phyloP scores from a whole-genome alignment of 2,329 filamentous ascomycete species.

The Trichoderma sp. region DNA sequence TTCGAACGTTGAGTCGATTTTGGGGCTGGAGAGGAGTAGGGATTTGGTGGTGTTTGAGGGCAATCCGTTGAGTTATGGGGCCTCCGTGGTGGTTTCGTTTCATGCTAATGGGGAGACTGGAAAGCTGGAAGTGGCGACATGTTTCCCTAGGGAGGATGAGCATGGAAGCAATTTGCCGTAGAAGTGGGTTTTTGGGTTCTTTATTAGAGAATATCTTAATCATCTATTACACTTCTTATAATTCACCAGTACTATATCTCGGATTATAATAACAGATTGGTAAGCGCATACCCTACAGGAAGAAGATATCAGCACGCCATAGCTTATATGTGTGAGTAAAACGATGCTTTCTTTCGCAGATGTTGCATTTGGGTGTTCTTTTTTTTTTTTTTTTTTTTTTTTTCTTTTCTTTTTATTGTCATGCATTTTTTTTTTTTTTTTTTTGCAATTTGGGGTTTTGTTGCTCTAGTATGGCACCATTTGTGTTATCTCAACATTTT shows the following conservation, averaged over 20 bases:
- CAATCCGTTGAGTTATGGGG: conserved; percentile 39
- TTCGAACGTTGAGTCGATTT: conserved; percentile 40
- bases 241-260: neutral
- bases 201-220: neutral
- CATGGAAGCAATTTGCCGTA: neutral
- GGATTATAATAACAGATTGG: neutral
- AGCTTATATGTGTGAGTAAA: neutral
- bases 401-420: too few relatives aligned
- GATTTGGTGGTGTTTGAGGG: conserved; percentile 45
- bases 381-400: neutral
- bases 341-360: neutral
- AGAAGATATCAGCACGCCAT: neutral
- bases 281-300: neutral
- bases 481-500: neutral
- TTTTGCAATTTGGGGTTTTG: too few relatives aligned
- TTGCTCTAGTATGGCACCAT: neutral
- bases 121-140: conserved; percentile 31
- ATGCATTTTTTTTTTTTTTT: too few relatives aligned
- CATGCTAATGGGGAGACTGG: conserved; percentile 29
- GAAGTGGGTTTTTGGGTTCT: neutral
- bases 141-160: conserved; percentile 29
- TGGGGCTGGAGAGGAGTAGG: conserved; percentile 34
- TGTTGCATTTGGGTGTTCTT: neutral
- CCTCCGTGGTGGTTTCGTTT: conserved; percentile 38
- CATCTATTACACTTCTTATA: neutral